A percentile compares a stretch with the other conserved stretches of the same genome.
Evolutionary conservation across 768 basidiomycete genomes (phyloP).

Genomic region (Polyporus arcularius): DNA sequence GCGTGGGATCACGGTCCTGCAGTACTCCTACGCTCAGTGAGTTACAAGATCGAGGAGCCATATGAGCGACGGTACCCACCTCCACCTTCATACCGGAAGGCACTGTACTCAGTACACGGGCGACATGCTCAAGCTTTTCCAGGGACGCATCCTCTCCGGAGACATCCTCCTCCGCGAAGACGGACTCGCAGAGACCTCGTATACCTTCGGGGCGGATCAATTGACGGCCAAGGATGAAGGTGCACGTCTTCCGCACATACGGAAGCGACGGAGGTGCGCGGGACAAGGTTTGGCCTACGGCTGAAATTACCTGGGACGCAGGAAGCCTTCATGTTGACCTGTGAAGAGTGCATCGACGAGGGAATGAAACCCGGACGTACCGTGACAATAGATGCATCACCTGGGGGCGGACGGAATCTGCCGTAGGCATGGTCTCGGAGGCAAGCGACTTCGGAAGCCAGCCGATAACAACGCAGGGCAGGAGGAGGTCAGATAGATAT

Average conservation of each 20-base stretch:
- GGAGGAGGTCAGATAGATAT: slow-evolving; percentile 60
- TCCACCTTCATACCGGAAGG: slow-evolving; percentile 56
- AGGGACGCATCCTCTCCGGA: slow-evolving; percentile 52
- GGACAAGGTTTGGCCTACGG: slow-evolving; percentile 63
- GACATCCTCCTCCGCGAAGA: slow-evolving; percentile 64
- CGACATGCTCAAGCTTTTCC: slow-evolving; percentile 74
- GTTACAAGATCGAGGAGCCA: background rate
- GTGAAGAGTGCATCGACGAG: background rate
- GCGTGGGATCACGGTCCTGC: slow-evolving; percentile 51
- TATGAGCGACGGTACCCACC: slow-evolving; percentile 39
- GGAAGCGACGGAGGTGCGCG: slow-evolving; percentile 39
- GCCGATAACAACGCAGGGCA: slow-evolving; percentile 62
- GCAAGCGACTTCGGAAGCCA: slow-evolving; percentile 66
- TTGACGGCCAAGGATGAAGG: slow-evolving; percentile 68
- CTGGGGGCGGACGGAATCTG: slow-evolving; percentile 51
- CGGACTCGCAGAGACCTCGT: slow-evolving; percentile 63
- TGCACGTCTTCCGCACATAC: slow-evolving; percentile 61
- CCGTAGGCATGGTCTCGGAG: slow-evolving; percentile 37
- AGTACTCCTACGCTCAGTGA: slow-evolving; percentile 56
- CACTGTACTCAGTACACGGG: slow-evolving; percentile 61
- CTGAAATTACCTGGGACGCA: slow-evolving; percentile 63
- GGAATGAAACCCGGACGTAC: slow-evolving; percentile 43
- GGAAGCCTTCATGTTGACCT: slow-evolving; percentile 48
- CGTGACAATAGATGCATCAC: slow-evolving; percentile 59
- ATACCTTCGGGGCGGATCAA: slow-evolving; percentile 72